Evolutionary conservation across 1,284 basidiomycete species (phyloP), one percentile per base, ranked within the genome.

Genomic region (Ganoderma sinense): DNA sequence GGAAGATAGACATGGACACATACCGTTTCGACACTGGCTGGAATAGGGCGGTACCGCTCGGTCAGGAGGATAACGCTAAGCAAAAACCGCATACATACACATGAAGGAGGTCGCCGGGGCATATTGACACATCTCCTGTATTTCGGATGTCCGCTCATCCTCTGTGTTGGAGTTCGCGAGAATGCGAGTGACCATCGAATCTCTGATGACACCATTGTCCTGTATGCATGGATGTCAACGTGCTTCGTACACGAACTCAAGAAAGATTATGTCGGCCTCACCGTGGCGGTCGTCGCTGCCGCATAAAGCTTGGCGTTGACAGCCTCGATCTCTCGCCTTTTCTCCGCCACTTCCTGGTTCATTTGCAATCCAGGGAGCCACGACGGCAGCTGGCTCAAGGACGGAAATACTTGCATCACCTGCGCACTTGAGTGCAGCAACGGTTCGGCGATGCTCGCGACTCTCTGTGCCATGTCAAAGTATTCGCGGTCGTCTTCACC

Each of bases 141-240:
- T 20, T 4, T 59, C 56, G 3, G 56, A n/a, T 11, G 13, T 29
- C 5, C 33, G 55, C 8, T 10, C 56, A 23, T 59, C 20, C 10
- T 59, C 31, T 20, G 56, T 11, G n/a, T 39, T 8, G 18, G 56
- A 33, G 11, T 33, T 33, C 20, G 56, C 56, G 7, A 59, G 33
- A 16, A 59, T 59, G 8, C 56, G 56, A 39, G 56, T 39, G 18
- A 59, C 56, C 56, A 59, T 39, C 8, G 56, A 59, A 39, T 59
- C 56, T 7, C 56, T 18, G n/a, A 39, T 20, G 20, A 18, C 31
- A 20, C 56, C 36, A 10, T 39, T 39, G 10, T 59, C 56, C 56
- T 59, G 33, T 29, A 29, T 18, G 16, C n/a, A 29, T n/a, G 33
- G 7, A 39, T 13, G 18, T 59, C 18, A 36, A 33, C n/a, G 5